These are phyloP conservation scores for Macroventuria anomochaeta DNA, from an alignment of 2,329 filamentous ascomycete genomes.

Conservation along the genomic window DNA sequence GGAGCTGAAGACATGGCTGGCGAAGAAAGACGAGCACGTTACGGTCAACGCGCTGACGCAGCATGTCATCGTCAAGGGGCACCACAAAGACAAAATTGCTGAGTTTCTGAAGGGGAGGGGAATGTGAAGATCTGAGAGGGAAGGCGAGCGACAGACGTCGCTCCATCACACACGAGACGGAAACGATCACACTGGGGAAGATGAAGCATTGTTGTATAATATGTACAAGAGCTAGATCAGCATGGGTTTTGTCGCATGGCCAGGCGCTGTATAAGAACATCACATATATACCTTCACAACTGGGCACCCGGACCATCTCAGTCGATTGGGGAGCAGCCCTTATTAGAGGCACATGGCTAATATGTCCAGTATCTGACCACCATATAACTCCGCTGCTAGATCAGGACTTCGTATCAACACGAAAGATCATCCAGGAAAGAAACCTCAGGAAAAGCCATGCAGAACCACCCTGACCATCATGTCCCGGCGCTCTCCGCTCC, in stretches of 20 bases:
- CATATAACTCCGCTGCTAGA: no score
- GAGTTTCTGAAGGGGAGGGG: constrained; percentile 27
- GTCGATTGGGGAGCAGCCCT: no score
- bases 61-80: constrained; percentile 64
- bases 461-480: constrained; percentile 30
- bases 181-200: background rate
- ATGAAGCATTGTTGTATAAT: constrained; percentile 12
- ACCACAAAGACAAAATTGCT: constrained; percentile 16
- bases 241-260: background rate
- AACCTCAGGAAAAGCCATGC: constrained; percentile 34
- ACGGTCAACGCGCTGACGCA: constrained; percentile 68
- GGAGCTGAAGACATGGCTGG: constrained; percentile 67
- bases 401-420: no score
- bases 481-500: constrained; percentile 22
- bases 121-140: constrained; percentile 14
- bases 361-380: no score
- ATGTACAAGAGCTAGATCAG: constrained; percentile 14
- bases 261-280: background rate
- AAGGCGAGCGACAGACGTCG: no score
- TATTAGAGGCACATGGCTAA: no score
- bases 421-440: no score
- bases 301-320: no score
- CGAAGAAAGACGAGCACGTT: constrained; percentile 62
- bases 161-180: background rate
- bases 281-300: background rate